Evolutionary conservation across 1,284 basidiomycete species (phyloP).

Genomic region (Melampsora abietis-canadensis): DNA sequence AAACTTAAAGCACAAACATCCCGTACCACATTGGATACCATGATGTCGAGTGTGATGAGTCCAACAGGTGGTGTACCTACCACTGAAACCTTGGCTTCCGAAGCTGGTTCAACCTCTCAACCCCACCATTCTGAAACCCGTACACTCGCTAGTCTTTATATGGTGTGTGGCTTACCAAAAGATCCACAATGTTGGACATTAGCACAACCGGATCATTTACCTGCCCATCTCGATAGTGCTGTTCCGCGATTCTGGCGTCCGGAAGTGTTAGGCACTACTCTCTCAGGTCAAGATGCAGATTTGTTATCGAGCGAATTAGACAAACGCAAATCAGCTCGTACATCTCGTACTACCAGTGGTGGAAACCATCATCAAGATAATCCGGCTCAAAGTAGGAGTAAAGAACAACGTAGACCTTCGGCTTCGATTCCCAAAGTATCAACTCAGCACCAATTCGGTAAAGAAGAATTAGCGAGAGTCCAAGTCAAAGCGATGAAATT

Average conservation of each 20-base stretch:
- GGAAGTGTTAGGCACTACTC: constrained; percentile 82
- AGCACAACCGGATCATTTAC: constrained; percentile 81
- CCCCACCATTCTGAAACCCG: neutral
- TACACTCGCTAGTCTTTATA: constrained; percentile 56
- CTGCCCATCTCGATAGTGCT: constrained; percentile 77
- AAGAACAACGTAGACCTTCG: constrained; percentile 52
- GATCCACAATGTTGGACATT: constrained; percentile 69
- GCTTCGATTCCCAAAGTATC: neutral
- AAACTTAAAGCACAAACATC: neutral
- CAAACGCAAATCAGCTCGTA: constrained; percentile 56
- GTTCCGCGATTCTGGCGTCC: constrained; percentile 90
- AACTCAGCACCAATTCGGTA: neutral
- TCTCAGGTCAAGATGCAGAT: constrained; percentile 54
- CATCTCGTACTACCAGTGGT: constrained; percentile 17
- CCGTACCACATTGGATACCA: neutral
- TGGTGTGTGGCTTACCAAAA: constrained; percentile 58
- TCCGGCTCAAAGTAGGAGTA: constrained; percentile 54
- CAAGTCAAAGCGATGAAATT: constrained; percentile 85
- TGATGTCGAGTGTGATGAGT: neutral
- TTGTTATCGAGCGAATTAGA: constrained; percentile 48
- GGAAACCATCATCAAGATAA: neutral
- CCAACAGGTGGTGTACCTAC: neutral
- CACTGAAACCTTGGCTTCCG: neutral
- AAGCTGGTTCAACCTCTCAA: neutral
- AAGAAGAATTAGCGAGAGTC: constrained; percentile 72